A percentile compares a stretch with the other conserved stretches of the same genome.
Conservation (phyloP, 2,329 filamentous ascomycete species). For the Parasarocladium wereldwijsianum region DNA sequence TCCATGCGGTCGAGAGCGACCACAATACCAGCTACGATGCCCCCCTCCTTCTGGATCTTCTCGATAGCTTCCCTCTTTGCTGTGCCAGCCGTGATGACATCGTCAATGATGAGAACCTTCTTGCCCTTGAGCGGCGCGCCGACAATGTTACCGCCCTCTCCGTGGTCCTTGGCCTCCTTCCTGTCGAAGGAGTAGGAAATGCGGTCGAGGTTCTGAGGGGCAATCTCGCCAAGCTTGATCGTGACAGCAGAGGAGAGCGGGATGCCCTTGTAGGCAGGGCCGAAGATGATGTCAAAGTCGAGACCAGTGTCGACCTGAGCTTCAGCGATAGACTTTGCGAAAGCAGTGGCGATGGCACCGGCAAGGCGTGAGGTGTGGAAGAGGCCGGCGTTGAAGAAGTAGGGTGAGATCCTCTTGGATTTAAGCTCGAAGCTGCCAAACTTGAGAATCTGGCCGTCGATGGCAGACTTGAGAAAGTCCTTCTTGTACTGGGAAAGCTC, state of each 20-base stretch:
- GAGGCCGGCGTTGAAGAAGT: slow-evolving; percentile 94
- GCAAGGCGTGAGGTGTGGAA: slow-evolving; percentile 75
- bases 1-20: slow-evolving; percentile 81
- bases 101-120: slow-evolving; percentile 80
- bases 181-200: slow-evolving; percentile 85
- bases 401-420: slow-evolving; percentile 79
- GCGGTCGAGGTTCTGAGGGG: slow-evolving; percentile 48
- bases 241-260: slow-evolving; percentile 69
- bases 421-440: slow-evolving; percentile 84
- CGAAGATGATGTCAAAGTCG: slow-evolving; percentile 77
- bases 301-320: slow-evolving; percentile 27
- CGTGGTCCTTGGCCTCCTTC: slow-evolving; percentile 93
- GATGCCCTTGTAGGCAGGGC: slow-evolving; percentile 93
- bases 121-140: slow-evolving; percentile 75
- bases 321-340: slow-evolving; percentile 51
- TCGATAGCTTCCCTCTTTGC: slow-evolving; percentile 85
- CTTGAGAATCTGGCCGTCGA: slow-evolving; percentile 55
- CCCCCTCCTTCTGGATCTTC: slow-evolving; percentile 77
- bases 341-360: slow-evolving; percentile 64
- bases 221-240: slow-evolving; percentile 58
- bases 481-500: slow-evolving; percentile 51
- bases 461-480: slow-evolving; percentile 55
- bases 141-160: slow-evolving; percentile 87
- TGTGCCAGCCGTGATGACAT: slow-evolving; percentile 91
- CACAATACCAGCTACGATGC: slow-evolving; percentile 71